Conservation (phyloP, 805 yeast species). For the Nakazawaea peltata region DNA sequence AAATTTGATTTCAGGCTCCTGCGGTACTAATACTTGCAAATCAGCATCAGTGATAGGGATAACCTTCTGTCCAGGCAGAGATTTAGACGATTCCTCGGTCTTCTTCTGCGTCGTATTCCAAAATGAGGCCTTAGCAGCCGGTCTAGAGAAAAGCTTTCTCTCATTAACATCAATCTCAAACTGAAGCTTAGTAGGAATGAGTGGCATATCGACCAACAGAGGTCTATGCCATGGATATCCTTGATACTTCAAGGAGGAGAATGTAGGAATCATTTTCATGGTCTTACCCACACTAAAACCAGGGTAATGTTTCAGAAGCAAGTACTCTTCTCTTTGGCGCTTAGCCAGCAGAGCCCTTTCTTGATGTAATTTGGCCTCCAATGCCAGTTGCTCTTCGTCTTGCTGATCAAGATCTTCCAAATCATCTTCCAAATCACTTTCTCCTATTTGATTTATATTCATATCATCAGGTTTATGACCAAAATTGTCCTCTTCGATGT, state of each 20-base stretch:
- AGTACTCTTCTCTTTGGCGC: conserved; percentile 22
- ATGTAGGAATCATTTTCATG: conserved; percentile 57
- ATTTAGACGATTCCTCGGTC: neutral
- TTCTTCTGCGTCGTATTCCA: conserved; percentile 7
- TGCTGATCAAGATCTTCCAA: conserved; percentile 12
- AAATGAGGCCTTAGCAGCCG: conserved; percentile 7
- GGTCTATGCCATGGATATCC: conserved; percentile 48
- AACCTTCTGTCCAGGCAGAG: conserved; percentile 14
- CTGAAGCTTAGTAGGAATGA: conserved; percentile 50
- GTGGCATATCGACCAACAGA: conserved; percentile 29
- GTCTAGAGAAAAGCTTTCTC: conserved; percentile 33
- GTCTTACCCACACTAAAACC: conserved; percentile 46
- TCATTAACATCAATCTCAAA: conserved; percentile 65
- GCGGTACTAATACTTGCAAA: conserved; percentile 15
- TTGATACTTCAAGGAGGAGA: conserved; percentile 50
- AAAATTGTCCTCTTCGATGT: conserved; percentile 19
- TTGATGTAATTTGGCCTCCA: conserved; percentile 8
- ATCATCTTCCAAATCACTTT: conserved; percentile 14
- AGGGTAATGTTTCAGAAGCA: conserved; percentile 51
- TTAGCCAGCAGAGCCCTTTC: conserved; percentile 18
- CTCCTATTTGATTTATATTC: conserved; percentile 17
- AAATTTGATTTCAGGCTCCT: conserved; percentile 9
- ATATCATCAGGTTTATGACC: conserved; percentile 21
- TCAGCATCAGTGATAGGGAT: conserved; percentile 21
- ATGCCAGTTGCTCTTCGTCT: conserved; percentile 10